Conservation (phyloP, 148 eudicot species). For the Nepenthes mirabilis region DNA sequence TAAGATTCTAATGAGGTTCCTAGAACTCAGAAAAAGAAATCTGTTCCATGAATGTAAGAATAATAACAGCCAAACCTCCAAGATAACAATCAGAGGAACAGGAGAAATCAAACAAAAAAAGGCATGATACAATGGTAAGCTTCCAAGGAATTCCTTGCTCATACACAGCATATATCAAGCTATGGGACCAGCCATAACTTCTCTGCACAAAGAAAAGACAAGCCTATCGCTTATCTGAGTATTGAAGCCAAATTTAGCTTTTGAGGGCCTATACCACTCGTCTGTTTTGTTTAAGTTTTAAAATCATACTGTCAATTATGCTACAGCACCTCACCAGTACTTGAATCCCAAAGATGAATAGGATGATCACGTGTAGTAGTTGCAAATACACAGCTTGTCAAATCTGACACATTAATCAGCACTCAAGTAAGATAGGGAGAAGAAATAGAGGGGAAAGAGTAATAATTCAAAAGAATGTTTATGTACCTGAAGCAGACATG, state of each 20-base stretch:
- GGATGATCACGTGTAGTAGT: constrained; percentile 96
- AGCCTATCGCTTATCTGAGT: background rate
- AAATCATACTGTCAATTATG: constrained; percentile 2
- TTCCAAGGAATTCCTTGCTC: background rate
- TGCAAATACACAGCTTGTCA: constrained; percentile 81
- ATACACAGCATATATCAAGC: constrained; percentile 2
- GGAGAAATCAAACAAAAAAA: background rate
- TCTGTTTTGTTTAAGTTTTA: background rate
- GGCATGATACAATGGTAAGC: background rate
- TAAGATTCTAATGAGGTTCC: too few relatives aligned
- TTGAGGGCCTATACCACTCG: background rate
- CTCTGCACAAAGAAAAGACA: background rate
- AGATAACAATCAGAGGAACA: background rate
- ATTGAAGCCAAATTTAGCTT: background rate
- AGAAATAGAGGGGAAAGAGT: background rate
- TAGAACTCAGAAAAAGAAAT: too few relatives aligned
- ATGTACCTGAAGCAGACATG: constrained; percentile 87
- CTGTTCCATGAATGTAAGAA: too few relatives aligned
- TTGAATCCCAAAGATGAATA: constrained; percentile 95
- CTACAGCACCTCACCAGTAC: constrained; percentile 82
- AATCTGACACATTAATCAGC: constrained; percentile 38
- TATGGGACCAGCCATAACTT: background rate
- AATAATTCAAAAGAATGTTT: background rate
- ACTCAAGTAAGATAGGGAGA: background rate
- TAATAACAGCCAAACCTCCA: too few relatives aligned